These are phyloP conservation scores for Hirschioporus abietinus DNA, from an alignment of 768 basidiomycete genomes.

Conservation along the genomic window DNA sequence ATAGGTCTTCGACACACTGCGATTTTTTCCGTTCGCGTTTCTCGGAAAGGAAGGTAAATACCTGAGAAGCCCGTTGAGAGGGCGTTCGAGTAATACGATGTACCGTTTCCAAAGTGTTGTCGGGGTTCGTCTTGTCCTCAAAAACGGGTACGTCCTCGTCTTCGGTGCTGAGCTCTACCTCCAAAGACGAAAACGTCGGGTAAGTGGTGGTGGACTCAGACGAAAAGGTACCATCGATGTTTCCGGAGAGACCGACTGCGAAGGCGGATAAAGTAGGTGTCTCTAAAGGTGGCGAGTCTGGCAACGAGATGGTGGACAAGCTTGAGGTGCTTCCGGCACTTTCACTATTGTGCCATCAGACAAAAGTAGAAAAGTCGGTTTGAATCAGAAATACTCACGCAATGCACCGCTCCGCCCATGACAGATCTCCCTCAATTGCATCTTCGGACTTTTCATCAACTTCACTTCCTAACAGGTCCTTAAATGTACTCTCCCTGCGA, in stretches of 20 bases:
- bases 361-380: neutral
- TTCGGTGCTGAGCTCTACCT: conserved; percentile 65
- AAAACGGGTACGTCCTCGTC: conserved; percentile 17
- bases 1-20: neutral
- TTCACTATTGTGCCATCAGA: conserved; percentile 37
- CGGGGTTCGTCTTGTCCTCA: neutral
- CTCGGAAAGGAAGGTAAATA: conserved; percentile 66
- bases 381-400: conserved; percentile 37
- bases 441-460: conserved; percentile 25
- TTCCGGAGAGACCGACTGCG: conserved; percentile 23
- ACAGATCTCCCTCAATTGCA: conserved; percentile 65
- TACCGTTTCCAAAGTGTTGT: conserved; percentile 1
- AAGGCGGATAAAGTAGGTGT: conserved; percentile 30
- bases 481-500: conserved; percentile 66
- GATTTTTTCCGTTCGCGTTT: conserved; percentile 26
- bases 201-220: conserved; percentile 28
- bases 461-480: conserved; percentile 58
- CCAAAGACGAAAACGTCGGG: conserved; percentile 65
- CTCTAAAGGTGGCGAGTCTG: conserved; percentile 26
- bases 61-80: conserved; percentile 66
- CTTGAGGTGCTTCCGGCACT: conserved; percentile 29
- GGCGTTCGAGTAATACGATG: conserved; percentile 1
- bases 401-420: conserved; percentile 76
- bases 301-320: conserved; percentile 38
- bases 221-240: conserved; percentile 37